phyloP scores from a whole-genome alignment of 257 asterid genomes.

The Cruciata laevipes region DNA sequence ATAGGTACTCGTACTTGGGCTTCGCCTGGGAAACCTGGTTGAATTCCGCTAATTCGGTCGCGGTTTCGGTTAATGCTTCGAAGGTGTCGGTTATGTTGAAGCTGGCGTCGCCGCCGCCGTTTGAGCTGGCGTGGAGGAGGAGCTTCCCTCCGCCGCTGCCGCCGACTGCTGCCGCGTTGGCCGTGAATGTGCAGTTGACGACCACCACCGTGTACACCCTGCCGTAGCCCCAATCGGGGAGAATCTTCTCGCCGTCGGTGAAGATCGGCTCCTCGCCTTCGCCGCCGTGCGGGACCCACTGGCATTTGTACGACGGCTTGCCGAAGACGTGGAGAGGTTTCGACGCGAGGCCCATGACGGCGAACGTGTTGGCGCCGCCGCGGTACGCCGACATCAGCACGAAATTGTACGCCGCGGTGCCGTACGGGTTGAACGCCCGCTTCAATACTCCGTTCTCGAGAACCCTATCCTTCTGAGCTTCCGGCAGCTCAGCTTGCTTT shows the following conservation, averaged over 20 bases:
- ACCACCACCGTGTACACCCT: conserved; percentile 75
- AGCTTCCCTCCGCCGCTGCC: conserved; percentile 29
- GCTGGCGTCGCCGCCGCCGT: conserved; percentile 34
- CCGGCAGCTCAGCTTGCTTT: conserved; percentile 3
- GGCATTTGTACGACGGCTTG: conserved; percentile 67
- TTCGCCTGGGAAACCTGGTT: conserved; percentile 16
- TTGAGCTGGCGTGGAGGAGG: conserved; percentile 42
- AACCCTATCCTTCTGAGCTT: conserved; percentile 6
- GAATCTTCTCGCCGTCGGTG: conserved; percentile 25
- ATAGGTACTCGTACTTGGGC: conserved; percentile 51
- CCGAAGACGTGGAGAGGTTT: conserved; percentile 74
- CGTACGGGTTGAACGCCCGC: conserved; percentile 56
- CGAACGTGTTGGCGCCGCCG: conserved; percentile 68
- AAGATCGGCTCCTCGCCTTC: background rate
- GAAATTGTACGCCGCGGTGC: conserved; percentile 70
- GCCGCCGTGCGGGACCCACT: conserved; percentile 54
- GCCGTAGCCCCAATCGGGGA: conserved; percentile 76
- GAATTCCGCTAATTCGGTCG: conserved; percentile 27
- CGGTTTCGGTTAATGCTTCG: conserved; percentile 36
- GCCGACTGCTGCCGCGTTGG: conserved; percentile 17
- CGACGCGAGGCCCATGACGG: conserved; percentile 72
- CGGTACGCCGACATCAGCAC: conserved; percentile 89
- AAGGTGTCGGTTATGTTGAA: conserved; percentile 42
- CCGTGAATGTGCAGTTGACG: conserved; percentile 59
- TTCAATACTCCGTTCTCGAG: conserved; percentile 29